Conservation (phyloP, 78 protist genomes). For the Dictyostelium brefeldianum region DNA sequence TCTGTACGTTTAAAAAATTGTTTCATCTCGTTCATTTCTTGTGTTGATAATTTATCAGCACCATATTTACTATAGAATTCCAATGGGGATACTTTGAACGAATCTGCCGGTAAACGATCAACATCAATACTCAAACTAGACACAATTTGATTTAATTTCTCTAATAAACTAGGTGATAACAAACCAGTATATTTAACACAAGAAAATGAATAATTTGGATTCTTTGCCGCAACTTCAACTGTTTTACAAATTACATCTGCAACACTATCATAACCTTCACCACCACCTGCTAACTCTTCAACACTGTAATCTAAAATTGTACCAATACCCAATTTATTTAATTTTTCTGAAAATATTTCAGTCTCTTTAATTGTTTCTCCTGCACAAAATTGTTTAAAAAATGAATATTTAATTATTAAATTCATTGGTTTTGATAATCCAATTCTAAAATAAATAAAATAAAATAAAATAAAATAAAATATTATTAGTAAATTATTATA, state of each 20-base stretch:
- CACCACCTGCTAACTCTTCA: slow-evolving; percentile 30
- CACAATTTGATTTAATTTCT: slow-evolving; percentile 22
- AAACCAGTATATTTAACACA: slow-evolving; percentile 71
- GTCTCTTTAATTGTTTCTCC: slow-evolving; percentile 79
- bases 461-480: background rate
- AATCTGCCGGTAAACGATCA: background rate
- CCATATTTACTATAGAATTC: background rate
- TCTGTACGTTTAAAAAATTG: slow-evolving; percentile 47
- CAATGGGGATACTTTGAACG: background rate
- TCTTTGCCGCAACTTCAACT: slow-evolving; percentile 20
- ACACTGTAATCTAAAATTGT: slow-evolving; percentile 78
- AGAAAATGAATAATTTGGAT: slow-evolving; percentile 29
- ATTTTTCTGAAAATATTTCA: background rate
- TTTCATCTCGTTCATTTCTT: slow-evolving; percentile 11
- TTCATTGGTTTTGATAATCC: slow-evolving; percentile 55
- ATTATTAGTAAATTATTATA: background rate
- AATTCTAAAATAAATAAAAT: background rate
- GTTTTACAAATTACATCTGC: slow-evolving; percentile 25
- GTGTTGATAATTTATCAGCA: background rate
- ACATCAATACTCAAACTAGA: background rate
- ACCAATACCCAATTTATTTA: slow-evolving; percentile 55
- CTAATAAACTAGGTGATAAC: slow-evolving; percentile 10
- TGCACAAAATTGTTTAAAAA: slow-evolving; percentile 87
- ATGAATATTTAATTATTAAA: slow-evolving; percentile 56
- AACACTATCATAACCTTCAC: slow-evolving; percentile 46